Percentiles rank a stretch among this genome's conserved stretches.
Conservation (phyloP, 306 rosid genomes). For the Phaseolus lunatus region DNA sequence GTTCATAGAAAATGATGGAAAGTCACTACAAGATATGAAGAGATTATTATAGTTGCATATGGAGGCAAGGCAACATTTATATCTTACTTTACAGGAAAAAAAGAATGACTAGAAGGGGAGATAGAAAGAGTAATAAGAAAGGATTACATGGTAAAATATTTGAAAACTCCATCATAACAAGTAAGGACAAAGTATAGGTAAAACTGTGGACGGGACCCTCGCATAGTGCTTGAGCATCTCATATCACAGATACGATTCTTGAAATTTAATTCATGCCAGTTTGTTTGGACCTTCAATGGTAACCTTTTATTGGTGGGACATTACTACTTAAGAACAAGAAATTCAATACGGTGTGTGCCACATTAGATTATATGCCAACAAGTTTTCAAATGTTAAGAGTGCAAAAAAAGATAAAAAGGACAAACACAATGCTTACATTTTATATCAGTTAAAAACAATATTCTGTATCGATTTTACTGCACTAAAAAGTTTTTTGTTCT, state of each 20-base stretch:
- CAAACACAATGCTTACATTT: neutral
- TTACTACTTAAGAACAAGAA: conserved; percentile 11
- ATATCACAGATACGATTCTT: conserved; percentile 18
- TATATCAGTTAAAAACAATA: too few relatives aligned
- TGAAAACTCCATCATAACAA: neutral
- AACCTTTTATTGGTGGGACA: conserved; percentile 34
- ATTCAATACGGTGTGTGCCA: conserved; percentile 33
- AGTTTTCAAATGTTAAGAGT: conserved; percentile 2
- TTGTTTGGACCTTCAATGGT: conserved; percentile 40
- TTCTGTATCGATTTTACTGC: too few relatives aligned
- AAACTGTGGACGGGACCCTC: conserved; percentile 13
- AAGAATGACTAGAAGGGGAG: neutral
- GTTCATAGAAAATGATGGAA: conserved; percentile 40
- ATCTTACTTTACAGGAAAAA: conserved; percentile 1
- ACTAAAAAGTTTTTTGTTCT: too few relatives aligned
- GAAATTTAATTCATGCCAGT: conserved; percentile 28
- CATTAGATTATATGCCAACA: conserved; percentile 4
- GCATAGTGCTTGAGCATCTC: conserved; percentile 6
- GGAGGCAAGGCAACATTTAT: conserved; percentile 34
- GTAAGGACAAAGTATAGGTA: conserved; percentile 36
- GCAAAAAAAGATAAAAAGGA: conserved; percentile 31
- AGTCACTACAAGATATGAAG: conserved; percentile 15
- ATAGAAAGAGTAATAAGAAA: conserved; percentile 15
- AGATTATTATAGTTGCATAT: conserved; percentile 39
- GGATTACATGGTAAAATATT: neutral